phyloP scores from a whole-genome alignment of 192 early-diverging fungal species.

The Gorgonomyces haynaldii region DNA sequence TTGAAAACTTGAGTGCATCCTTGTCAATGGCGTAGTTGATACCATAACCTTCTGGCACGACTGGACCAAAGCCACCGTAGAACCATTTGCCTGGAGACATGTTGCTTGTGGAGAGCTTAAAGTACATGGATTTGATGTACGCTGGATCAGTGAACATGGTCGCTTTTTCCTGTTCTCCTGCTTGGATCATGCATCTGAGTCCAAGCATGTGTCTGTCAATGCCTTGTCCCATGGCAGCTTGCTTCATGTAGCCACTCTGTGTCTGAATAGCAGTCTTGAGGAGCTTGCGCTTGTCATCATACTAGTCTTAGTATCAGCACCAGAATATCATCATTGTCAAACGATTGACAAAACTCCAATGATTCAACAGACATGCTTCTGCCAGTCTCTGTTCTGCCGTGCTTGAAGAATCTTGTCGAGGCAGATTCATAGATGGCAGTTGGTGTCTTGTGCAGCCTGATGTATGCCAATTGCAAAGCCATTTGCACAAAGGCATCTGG shows the following conservation, averaged over 20 bases:
- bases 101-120: conserved; percentile 69
- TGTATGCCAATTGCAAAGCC: conserved; percentile 76
- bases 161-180: conserved; percentile 41
- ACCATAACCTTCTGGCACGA: conserved; percentile 42
- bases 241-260: conserved; percentile 65
- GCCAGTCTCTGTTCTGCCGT: conserved; percentile 89
- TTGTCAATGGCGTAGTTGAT: conserved; percentile 49
- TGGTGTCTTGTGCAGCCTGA: conserved; percentile 50
- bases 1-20: conserved; percentile 45
- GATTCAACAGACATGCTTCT: conserved; percentile 68
- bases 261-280: conserved; percentile 25
- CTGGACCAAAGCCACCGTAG: conserved; percentile 45
- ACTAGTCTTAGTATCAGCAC: conserved; percentile 22
- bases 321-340: conserved; percentile 57
- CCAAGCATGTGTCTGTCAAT: conserved; percentile 90
- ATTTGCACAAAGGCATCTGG: conserved; percentile 90
- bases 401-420: conserved; percentile 39
- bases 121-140: conserved; percentile 65
- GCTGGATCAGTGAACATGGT: conserved; percentile 74
- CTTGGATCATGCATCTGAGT: conserved; percentile 56
- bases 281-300: conserved; percentile 26
- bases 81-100: conserved; percentile 37
- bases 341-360: conserved; percentile 60
- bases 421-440: conserved; percentile 44
- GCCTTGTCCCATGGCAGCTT: conserved; percentile 64